Conservation (phyloP, 768 basidiomycete species). For the Amanita inopinata region DNA sequence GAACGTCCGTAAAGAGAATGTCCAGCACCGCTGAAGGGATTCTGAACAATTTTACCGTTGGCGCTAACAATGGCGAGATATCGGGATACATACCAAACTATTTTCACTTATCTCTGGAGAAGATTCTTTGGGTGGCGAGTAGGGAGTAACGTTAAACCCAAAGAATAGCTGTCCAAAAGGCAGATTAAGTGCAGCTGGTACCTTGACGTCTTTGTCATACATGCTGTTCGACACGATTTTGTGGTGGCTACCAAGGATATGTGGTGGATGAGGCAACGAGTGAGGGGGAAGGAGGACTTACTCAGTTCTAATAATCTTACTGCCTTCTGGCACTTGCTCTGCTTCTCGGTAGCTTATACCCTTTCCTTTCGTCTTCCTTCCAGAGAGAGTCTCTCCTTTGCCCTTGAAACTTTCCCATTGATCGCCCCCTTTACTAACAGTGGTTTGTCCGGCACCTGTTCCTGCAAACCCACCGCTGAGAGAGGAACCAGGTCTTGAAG, state of each 20-base stretch:
- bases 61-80: slow-evolving; percentile 5
- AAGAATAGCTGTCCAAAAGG: slow-evolving; percentile 96
- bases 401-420: slow-evolving; percentile 97
- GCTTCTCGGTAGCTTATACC: slow-evolving; percentile 79
- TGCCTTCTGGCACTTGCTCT: slow-evolving; percentile 68
- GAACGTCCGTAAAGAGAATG: slow-evolving; percentile 54
- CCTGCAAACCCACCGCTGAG: slow-evolving; percentile 60
- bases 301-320: slow-evolving; percentile 90
- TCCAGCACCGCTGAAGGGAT: slow-evolving; percentile 57
- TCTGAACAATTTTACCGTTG: slow-evolving; percentile 25
- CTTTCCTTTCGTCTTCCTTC: slow-evolving; percentile 91
- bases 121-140: slow-evolving; percentile 38
- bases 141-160: slow-evolving; percentile 76
- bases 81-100: slow-evolving; percentile 17
- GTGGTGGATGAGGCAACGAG: slow-evolving; percentile 6
- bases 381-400: slow-evolving; percentile 81
- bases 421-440: slow-evolving; percentile 68
- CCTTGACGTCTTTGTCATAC: slow-evolving; percentile 64
- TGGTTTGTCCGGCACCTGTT: slow-evolving; percentile 32
- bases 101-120: slow-evolving; percentile 22
- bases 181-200: slow-evolving; percentile 82
- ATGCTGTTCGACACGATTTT: slow-evolving; percentile 76
- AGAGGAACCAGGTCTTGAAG: slow-evolving; percentile 71
- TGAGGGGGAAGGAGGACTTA: slow-evolving; percentile 35
- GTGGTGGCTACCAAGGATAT: slow-evolving; percentile 49